Evolutionary conservation across 768 basidiomycete species (phyloP), one percentile per base, ranked within the genome.

Genomic region (Trichaptum fuscoviolaceum): DNA sequence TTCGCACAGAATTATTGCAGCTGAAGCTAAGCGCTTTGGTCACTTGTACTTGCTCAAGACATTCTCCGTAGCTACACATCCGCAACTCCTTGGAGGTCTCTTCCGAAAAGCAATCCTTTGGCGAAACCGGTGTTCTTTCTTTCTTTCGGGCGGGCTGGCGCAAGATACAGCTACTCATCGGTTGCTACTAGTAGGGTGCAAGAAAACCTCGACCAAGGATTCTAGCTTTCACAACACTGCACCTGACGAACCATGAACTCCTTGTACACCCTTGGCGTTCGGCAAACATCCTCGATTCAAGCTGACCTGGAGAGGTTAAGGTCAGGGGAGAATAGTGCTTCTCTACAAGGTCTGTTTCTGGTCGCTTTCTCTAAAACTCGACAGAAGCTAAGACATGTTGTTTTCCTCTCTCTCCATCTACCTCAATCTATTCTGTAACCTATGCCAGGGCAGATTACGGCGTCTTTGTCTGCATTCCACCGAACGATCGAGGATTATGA

Each of bases 401-500:
- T 15, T 60, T 10, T 26, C 20, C 24, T 65, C 24, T 27, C 34
- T 60, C 10, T 59, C 62, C 24, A 57, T 20, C 58, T 26, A 8
- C 25, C 57, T 23, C 63, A 35, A 66, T 67, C 75, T 57, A 69
- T 70, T 71, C 67, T 75, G 65, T 68, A 74, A 35, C 62, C 67
- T 69, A 68, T 71, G 77, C 76, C 81, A 96, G 96, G 96, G 77
- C 96, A 99, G 85, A 95, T 99, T 77, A 93, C 93, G 35, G 95
- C 96, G n/a, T 95, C 94, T 9, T 82, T 99, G n/a, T 87, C 94
- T 27, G 95, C 95, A 1, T 89, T 99, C 85, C 89, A 92, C 63
- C 81, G 97, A 66, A 95, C 97, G 64, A 89, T 99, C 69, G 96
- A 98, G 68, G 97, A 99, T 74, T 99, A 96, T 73, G 96, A 98